Conservation (phyloP, 1,284 basidiomycete genomes). For the Xanthoconium separans region DNA sequence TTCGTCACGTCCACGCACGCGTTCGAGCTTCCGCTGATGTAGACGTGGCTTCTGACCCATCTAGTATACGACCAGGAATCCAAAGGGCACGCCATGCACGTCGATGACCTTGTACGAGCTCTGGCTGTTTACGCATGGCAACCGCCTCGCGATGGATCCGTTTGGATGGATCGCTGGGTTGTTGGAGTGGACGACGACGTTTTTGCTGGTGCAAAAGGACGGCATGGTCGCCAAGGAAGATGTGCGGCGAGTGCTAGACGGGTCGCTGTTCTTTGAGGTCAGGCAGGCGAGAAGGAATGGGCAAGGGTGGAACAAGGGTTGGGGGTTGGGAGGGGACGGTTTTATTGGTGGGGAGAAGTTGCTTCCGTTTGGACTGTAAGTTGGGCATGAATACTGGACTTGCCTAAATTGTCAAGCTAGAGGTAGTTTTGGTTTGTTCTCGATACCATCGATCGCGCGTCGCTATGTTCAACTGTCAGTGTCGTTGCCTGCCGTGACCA, state of each 20-base stretch:
- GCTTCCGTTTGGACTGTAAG: slow-evolving; percentile 28
- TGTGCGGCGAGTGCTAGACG: slow-evolving; percentile 28
- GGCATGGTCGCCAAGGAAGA: slow-evolving; percentile 31
- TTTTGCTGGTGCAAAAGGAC: slow-evolving; percentile 28
- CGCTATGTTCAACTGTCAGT: no score
- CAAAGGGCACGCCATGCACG: slow-evolving; percentile 21
- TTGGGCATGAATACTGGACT: slow-evolving; percentile 1
- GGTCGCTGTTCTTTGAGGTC: slow-evolving; percentile 32
- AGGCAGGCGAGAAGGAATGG: slow-evolving; percentile 12
- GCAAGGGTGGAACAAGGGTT: slow-evolving; percentile 31
- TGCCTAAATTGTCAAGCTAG: slow-evolving; percentile 3
- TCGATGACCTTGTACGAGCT: slow-evolving; percentile 29
- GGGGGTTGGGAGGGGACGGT: slow-evolving; percentile 30
- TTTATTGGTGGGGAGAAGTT: slow-evolving; percentile 31
- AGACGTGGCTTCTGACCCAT: no score
- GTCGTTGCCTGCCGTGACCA: no score
- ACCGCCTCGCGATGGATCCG: slow-evolving; percentile 37
- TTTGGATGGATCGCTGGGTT: slow-evolving; percentile 35
- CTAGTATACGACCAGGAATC: slow-evolving; percentile 16
- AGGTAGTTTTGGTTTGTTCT: slow-evolving; percentile 3
- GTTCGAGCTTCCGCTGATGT: not conserved
- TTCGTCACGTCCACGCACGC: slow-evolving; percentile 15
- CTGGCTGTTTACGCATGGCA: slow-evolving; percentile 30
- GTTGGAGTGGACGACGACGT: slow-evolving; percentile 35
- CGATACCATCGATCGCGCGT: not conserved